Conservation (phyloP, 208 protist species). For the Borovskyia barvae region DNA sequence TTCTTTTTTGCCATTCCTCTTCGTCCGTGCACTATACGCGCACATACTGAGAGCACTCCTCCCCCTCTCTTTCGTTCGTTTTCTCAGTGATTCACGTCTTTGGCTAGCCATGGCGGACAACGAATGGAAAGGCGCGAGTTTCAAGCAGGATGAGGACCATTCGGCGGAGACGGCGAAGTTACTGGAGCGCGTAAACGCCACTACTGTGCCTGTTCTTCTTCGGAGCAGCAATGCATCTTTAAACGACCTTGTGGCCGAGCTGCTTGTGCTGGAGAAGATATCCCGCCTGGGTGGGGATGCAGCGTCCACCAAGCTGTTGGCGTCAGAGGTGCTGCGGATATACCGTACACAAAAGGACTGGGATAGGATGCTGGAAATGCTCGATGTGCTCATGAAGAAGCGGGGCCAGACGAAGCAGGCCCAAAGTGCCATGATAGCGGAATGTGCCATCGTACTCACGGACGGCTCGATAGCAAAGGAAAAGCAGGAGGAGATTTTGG, state of each 20-base stretch:
- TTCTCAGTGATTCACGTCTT: background rate
- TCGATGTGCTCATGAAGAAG: conserved; percentile 92
- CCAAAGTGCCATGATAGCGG: conserved; percentile 91
- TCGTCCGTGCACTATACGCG: background rate
- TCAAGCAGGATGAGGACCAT: conserved; percentile 88
- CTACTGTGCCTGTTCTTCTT: conserved; percentile 68
- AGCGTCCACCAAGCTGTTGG: conserved; percentile 75
- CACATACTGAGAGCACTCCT: background rate
- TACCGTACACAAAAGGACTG: conserved; percentile 82
- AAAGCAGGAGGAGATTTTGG: conserved; percentile 82
- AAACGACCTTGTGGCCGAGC: conserved; percentile 78
- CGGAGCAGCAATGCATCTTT: conserved; percentile 54
- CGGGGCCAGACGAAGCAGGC: conserved; percentile 93
- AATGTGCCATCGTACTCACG: conserved; percentile 67
- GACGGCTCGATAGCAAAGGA: conserved; percentile 49
- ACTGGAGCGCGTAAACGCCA: conserved; percentile 77
- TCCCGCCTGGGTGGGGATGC: conserved; percentile 80
- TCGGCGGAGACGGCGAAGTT: conserved; percentile 55
- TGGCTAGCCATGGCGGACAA: conserved; percentile 49
- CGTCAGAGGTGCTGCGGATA: conserved; percentile 86
- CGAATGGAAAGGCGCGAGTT: conserved; percentile 87
- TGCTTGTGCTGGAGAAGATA: conserved; percentile 90
- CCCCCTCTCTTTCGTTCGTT: background rate
- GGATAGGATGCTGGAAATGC: conserved; percentile 78
- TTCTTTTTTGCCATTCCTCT: too few species aligned